Percentiles rank a stretch among this genome's conserved stretches.
phyloP scores from a whole-genome alignment of 495 filamentous ascomycete genomes.

The Ramalina peruviana region DNA sequence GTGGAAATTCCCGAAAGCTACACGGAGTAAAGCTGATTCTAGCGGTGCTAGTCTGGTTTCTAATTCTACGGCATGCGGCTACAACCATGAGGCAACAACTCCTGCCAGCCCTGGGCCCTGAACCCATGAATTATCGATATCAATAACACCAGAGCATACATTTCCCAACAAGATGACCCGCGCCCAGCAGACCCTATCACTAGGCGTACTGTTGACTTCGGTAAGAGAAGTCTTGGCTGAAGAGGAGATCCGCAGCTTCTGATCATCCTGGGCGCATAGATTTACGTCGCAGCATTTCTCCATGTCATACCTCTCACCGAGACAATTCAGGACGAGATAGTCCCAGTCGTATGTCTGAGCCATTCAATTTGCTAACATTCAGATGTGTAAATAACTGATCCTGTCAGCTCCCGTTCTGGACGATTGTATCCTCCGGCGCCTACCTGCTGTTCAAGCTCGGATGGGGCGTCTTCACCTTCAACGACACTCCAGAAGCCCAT shows the following conservation, averaged over 20 bases:
- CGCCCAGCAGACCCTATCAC: conserved; percentile 81
- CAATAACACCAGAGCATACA: too few relatives aligned
- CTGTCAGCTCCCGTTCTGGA: conserved; percentile 77
- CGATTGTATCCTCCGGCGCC: conserved; percentile 78
- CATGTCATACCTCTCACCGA: conserved; percentile 72
- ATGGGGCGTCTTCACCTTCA: conserved; percentile 85
- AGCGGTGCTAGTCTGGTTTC: too few relatives aligned
- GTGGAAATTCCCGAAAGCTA: too few relatives aligned
- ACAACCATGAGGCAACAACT: too few relatives aligned
- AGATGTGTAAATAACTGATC: neutral
- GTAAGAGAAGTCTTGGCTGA: conserved; percentile 32
- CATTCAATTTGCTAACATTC: neutral
- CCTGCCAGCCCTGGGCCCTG: too few relatives aligned
- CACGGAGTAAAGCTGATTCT: too few relatives aligned
- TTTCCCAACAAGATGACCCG: conserved; percentile 54
- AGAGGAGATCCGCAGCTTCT: neutral
- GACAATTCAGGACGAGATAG: conserved; percentile 39
- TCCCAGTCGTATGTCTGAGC: conserved; percentile 34
- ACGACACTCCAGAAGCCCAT: conserved; percentile 86
- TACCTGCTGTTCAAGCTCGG: conserved; percentile 88
- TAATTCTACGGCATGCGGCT: too few relatives aligned
- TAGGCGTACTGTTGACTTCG: conserved; percentile 73
- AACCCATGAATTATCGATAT: too few relatives aligned
- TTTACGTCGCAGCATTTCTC: conserved; percentile 79
- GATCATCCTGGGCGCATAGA: conserved; percentile 29